Evolutionary conservation across 169 alveolate genomes (phyloP), one percentile per base, ranked within the genome.

Genomic region (Neospora caninum): DNA sequence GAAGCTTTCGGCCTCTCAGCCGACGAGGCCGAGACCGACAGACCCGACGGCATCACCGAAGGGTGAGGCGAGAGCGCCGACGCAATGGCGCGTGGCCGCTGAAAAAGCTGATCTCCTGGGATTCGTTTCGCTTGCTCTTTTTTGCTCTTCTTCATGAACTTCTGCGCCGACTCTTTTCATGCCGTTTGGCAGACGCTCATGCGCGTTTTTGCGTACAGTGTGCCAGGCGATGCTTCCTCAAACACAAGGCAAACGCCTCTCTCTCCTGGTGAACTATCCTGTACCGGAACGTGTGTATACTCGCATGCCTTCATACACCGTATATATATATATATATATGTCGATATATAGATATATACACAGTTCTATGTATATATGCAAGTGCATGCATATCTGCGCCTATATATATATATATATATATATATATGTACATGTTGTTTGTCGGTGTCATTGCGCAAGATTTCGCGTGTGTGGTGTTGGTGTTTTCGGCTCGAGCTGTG

Each of bases 391-490:
- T 69, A 69, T 69, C 4, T 25, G 18, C 29, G 18, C 29, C 4
- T n/a, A 69, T 69, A 69, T 69, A 69, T 69, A 69, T n/a, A 69
- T 69, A n/a, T 69, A n/a, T 69, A 69, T 69, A 69, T 69, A n/a
- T 69, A 69, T 69, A 69, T 69, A 20, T 20, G 80, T 25, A 58
- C 31, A 58, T 16, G 25, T 16, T 18, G 25, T 58, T 16, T 58
- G 25, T 25, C 70, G 16, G 70, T 58, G 70, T 58, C n/a, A n/a
- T 49, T 49, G 58, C 13, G 58, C 13, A 49, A 7, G 58, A 49
- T 7, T 49, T 49, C 58, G n/a, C n/a, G 20, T 73, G 42, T 73
- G 84, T 73, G 20, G n/a, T n/a, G 41, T 73, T 31, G 84, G 45
- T 73, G 22, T 73, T 41, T n/a, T 7, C 43, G 49, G 9, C 45